Conservation (phyloP, 2,329 filamentous ascomycete genomes). For the Fusarium irregulare region DNA sequence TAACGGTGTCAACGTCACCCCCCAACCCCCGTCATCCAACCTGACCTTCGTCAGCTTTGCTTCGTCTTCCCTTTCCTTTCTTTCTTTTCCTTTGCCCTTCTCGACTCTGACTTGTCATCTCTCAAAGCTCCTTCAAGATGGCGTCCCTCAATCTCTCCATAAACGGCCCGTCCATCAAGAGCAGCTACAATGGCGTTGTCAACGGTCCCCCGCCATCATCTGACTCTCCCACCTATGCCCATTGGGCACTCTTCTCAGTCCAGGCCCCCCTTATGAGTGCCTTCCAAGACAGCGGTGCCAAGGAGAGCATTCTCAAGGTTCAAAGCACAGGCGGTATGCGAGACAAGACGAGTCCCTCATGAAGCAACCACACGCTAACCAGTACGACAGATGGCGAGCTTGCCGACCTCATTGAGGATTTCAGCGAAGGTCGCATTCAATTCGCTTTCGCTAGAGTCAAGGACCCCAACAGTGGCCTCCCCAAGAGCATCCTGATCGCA, state of each 20-base stretch:
- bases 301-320: slow-evolving; percentile 96
- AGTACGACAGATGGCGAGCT: slow-evolving; percentile 82
- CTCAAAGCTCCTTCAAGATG: slow-evolving; percentile 62
- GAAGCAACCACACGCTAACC: slow-evolving; percentile 32
- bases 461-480: slow-evolving; percentile 88
- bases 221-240: slow-evolving; percentile 82
- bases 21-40: slow-evolving; percentile 37
- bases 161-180: slow-evolving; percentile 86
- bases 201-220: slow-evolving; percentile 63
- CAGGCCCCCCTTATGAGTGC: slow-evolving; percentile 92
- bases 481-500: slow-evolving; percentile 92
- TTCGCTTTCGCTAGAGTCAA: slow-evolving; percentile 98
- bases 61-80: slow-evolving; percentile 24
- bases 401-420: slow-evolving; percentile 89
- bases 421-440: slow-evolving; percentile 95
- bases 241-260: slow-evolving; percentile 95
- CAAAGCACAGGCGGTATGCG: slow-evolving; percentile 84
- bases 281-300: slow-evolving; percentile 86
- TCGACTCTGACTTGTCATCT: slow-evolving; percentile 29
- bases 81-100: slow-evolving; percentile 1
- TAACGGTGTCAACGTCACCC: slow-evolving; percentile 48
- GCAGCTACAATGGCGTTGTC: slow-evolving; percentile 74
- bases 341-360: neutral
- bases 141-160: slow-evolving; percentile 82
- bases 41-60: slow-evolving; percentile 39